These are phyloP conservation scores for Stachybotrys chlorohalonatus DNA, from an alignment of 2,329 filamentous ascomycete species.

Conservation along the genomic window DNA sequence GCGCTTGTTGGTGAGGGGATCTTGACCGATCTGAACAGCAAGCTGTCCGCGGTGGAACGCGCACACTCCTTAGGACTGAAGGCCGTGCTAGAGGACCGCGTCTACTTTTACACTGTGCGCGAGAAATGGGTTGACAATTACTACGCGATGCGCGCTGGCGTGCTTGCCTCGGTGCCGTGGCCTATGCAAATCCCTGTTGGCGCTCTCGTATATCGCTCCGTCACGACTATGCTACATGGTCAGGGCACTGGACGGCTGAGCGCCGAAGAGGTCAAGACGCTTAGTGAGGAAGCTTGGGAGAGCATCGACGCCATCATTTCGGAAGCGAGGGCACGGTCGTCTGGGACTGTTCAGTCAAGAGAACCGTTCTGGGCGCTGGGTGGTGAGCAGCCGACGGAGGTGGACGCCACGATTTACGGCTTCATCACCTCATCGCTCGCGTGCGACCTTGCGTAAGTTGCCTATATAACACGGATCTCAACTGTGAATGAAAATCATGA, in stretches of 20 bases:
- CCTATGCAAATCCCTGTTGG: constrained; percentile 42
- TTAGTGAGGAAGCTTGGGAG: constrained; percentile 45
- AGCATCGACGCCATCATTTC: constrained; percentile 35
- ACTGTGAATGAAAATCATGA: background rate
- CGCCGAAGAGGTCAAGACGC: constrained; percentile 34
- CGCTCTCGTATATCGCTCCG: constrained; percentile 34
- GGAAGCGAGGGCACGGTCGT: constrained; percentile 12
- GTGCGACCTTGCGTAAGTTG: constrained; percentile 39
- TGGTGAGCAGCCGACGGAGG: constrained; percentile 43
- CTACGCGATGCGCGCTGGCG: constrained; percentile 44
- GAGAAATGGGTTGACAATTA: constrained; percentile 54
- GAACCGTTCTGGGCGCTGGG: constrained; percentile 50
- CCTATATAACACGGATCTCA: background rate
- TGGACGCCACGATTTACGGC: constrained; percentile 47
- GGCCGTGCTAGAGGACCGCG: constrained; percentile 49
- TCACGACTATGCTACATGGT: constrained; percentile 35
- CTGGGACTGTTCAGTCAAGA: constrained; percentile 2
- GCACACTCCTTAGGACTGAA: constrained; percentile 42
- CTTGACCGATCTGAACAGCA: constrained; percentile 37
- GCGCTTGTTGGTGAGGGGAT: constrained; percentile 27
- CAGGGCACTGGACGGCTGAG: constrained; percentile 47
- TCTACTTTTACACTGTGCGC: constrained; percentile 45
- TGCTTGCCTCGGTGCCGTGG: constrained; percentile 40
- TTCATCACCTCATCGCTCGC: constrained; percentile 45
- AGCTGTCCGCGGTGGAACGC: constrained; percentile 25